These are phyloP conservation scores for Fagopyrum esculentum DNA, from an alignment of 148 eudicot species.

Conservation along the genomic window DNA sequence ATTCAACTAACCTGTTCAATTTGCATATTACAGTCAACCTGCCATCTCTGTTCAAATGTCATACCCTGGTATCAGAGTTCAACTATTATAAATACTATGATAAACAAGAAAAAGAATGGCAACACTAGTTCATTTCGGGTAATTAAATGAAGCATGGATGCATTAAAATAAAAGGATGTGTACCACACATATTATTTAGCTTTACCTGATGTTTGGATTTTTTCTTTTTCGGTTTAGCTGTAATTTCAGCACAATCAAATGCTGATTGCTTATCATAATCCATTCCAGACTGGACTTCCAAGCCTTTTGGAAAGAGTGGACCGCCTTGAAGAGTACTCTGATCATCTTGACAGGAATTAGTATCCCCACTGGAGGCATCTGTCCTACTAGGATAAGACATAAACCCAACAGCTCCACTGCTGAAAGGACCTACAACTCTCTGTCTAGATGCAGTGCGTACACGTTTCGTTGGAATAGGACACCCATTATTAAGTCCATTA, in stretches of 20 bases:
- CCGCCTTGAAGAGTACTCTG: slow-evolving; percentile 58
- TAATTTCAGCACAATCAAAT: slow-evolving; percentile 58
- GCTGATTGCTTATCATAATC: slow-evolving; percentile 55
- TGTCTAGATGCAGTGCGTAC: slow-evolving; percentile 90
- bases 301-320: slow-evolving; percentile 39
- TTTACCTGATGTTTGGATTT: slow-evolving; percentile 70
- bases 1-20: slow-evolving; percentile 56
- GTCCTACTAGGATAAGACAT: slow-evolving; percentile 48
- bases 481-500: slow-evolving; percentile 49
- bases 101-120: not conserved
- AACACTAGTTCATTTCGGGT: not conserved
- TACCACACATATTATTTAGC: slow-evolving; percentile 13
- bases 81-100: slow-evolving; percentile 1
- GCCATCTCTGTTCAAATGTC: slow-evolving; percentile 63
- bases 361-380: slow-evolving; percentile 91
- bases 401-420: slow-evolving; percentile 47
- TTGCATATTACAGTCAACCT: slow-evolving; percentile 48
- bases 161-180: not conserved
- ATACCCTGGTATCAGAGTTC: slow-evolving; percentile 33
- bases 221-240: slow-evolving; percentile 61
- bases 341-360: slow-evolving; percentile 86
- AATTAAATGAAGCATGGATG: not conserved
- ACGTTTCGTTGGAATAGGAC: slow-evolving; percentile 77
- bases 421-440: slow-evolving; percentile 62
- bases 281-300: slow-evolving; percentile 72